Percentiles rank a stretch among this genome's conserved stretches.
phyloP scores from a whole-genome alignment of 495 filamentous ascomycete species.

The Venustampulla echinocandica region DNA sequence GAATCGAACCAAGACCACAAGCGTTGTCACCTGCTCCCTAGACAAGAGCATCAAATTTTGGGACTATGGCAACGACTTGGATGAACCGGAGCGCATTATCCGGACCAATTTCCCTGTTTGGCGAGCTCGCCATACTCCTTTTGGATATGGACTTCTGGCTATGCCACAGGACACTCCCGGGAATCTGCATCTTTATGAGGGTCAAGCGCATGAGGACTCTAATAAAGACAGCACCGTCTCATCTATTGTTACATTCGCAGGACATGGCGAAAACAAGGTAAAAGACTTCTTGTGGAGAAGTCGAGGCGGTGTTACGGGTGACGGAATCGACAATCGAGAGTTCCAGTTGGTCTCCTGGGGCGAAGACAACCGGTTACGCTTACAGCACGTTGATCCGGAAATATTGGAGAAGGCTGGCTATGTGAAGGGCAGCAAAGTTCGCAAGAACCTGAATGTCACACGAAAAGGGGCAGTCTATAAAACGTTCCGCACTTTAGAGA shows the following conservation, averaged over 20 bases:
- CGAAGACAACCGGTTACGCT: slow-evolving; percentile 68
- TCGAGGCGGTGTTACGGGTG: slow-evolving; percentile 57
- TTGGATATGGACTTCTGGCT: slow-evolving; percentile 76
- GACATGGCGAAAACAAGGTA: slow-evolving; percentile 71
- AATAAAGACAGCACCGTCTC: slow-evolving; percentile 13
- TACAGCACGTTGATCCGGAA: slow-evolving; percentile 64
- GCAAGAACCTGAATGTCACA: slow-evolving; percentile 62
- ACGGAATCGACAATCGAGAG: slow-evolving; percentile 75
- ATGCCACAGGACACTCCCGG: slow-evolving; percentile 87
- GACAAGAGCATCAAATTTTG: slow-evolving; percentile 93
- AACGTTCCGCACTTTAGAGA: slow-evolving; percentile 59
- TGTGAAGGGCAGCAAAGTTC: slow-evolving; percentile 54
- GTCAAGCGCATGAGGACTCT: slow-evolving; percentile 10
- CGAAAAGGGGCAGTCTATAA: slow-evolving; percentile 79
- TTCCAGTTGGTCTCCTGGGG: slow-evolving; percentile 95
- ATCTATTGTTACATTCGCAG: slow-evolving; percentile 48
- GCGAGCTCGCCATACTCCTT: slow-evolving; percentile 90
- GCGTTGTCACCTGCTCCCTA: slow-evolving; percentile 77
- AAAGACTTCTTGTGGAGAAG: slow-evolving; percentile 92
- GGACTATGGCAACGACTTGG: slow-evolving; percentile 61
- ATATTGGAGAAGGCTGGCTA: slow-evolving; percentile 67
- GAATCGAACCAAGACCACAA: slow-evolving; percentile 66
- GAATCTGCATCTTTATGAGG: slow-evolving; percentile 77
- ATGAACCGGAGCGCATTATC: slow-evolving; percentile 64
- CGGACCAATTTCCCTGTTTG: slow-evolving; percentile 80